A percentile compares a stretch with the other conserved stretches of the same genome.
Conservation (phyloP, 495 filamentous ascomycete species). For the Parachaetomium inaequale region DNA sequence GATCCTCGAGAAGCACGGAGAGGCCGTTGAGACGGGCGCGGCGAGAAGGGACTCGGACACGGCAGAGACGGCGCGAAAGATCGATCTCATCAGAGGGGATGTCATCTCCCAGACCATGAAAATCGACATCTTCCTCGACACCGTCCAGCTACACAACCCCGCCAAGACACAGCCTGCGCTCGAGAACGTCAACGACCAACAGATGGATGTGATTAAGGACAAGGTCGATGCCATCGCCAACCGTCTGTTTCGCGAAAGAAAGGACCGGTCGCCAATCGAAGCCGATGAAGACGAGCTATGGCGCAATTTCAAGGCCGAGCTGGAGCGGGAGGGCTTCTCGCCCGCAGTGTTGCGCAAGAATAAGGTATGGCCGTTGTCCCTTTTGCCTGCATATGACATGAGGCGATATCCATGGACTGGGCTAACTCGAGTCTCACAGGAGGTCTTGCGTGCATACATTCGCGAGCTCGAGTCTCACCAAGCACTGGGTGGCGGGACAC, state of each 20-base stretch:
- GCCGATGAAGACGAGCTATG: constrained; percentile 48
- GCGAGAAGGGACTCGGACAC: constrained; percentile 27
- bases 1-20: constrained; percentile 40
- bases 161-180: constrained; percentile 31
- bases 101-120: constrained; percentile 40
- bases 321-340: constrained; percentile 52
- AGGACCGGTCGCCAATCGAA: constrained; percentile 33
- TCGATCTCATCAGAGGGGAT: constrained; percentile 37
- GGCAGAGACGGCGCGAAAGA: constrained; percentile 31
- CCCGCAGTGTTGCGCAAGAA: constrained; percentile 47
- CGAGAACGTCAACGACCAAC: constrained; percentile 23
- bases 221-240: constrained; percentile 52
- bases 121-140: constrained; percentile 48
- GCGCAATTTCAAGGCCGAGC: constrained; percentile 51
- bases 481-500: constrained; percentile 31
- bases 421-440: constrained; percentile 31
- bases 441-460: constrained; percentile 53
- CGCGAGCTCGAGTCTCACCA: constrained; percentile 47
- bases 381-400: not conserved
- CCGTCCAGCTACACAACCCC: constrained; percentile 42
- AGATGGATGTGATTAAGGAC: constrained; percentile 43
- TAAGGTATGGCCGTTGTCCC: constrained; percentile 37
- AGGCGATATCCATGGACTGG: not conserved
- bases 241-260: constrained; percentile 40
- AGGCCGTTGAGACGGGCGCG: constrained; percentile 1